phyloP scores from a whole-genome alignment of 2,329 filamentous ascomycete genomes.

The Cadophora sp. region DNA sequence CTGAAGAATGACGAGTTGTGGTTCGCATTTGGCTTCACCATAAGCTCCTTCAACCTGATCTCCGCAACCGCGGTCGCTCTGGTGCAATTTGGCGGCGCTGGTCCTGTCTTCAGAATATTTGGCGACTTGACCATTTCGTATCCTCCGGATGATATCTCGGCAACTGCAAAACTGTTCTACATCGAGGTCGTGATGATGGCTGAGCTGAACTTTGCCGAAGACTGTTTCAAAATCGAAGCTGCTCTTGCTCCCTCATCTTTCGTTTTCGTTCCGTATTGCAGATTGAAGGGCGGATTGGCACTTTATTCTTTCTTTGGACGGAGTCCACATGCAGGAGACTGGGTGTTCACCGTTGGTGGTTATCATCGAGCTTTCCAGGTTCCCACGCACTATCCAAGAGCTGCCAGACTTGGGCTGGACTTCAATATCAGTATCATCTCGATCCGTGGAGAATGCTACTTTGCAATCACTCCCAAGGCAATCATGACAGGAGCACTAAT shows the following conservation, averaged over 20 bases:
- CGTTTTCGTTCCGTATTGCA: conserved; percentile 49
- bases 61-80: conserved; percentile 46
- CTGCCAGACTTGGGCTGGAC: conserved; percentile 48
- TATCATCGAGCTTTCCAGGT: conserved; percentile 49
- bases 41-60: conserved; percentile 50
- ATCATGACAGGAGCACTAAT: conserved; percentile 52
- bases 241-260: conserved; percentile 50
- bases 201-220: conserved; percentile 46
- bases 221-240: conserved; percentile 47
- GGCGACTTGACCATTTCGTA: conserved; percentile 41
- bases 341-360: conserved; percentile 54
- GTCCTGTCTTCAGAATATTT: conserved; percentile 47
- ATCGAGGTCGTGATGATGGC: conserved; percentile 49
- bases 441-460: conserved; percentile 52
- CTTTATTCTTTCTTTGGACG: conserved; percentile 48
- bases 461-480: conserved; percentile 52
- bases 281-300: conserved; percentile 51
- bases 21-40: conserved; percentile 48
- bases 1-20: conserved; percentile 44
- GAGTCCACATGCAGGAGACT: conserved; percentile 46
- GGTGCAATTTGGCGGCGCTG: conserved; percentile 41
- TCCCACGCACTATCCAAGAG: conserved; percentile 48
- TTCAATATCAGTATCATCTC: conserved; percentile 44
- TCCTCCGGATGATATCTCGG: conserved; percentile 39
- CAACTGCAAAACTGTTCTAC: conserved; percentile 41